Evolutionary conservation across 139 green algal genomes (phyloP), one percentile per base, ranked within the genome.

Genomic region (Yamagishiella unicocca): DNA sequence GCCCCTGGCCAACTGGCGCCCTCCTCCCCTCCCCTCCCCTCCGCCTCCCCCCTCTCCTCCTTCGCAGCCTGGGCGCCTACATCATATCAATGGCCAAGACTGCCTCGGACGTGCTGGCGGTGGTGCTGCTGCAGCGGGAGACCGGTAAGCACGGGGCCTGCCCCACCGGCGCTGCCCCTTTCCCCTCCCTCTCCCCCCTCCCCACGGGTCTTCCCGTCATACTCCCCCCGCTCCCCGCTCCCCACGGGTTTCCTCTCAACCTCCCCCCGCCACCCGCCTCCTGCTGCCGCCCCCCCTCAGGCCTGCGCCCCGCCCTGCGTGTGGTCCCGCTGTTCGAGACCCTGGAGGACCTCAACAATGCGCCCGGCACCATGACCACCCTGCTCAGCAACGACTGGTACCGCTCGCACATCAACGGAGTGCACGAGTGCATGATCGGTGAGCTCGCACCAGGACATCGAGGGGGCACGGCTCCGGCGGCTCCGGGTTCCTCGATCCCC

Each of bases 301-400:
- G 88, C 83, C 74, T 92, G 87, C 53, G 54, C 10, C 61, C 88
- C 4, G 42, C 46, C 19, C 88, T 94, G 58, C 94, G 96, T 54
- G 97, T 99, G 83, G 97, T 96, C 37, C 97, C 97, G 2, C 93
- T 99, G 45, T 99, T 99, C 89, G 97, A 99, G 94, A 98, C 94
- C 2, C 94, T 99, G 68, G 95, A 97, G 78, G 97, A 99, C 84
- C 89, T 99, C 46, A 75, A 94, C 78, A 94, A 95, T 66, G 96
- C 96, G 3, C 94, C 96, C 40, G 84, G 9, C 40, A 92, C 91
- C 37, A 94, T 95, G 61, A 75, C 67, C 53, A 92, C 87, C n/a
- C 90, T 95, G 73, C 54, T 95, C 29, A 33, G 19, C 35, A 94
- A 94, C 75, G 58, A 90, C 24, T 97, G 95, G 96, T 98, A 98